A percentile compares a stretch with the other conserved stretches of the same genome.
These are phyloP conservation scores for Tarenaya hassleriana DNA, from an alignment of 345 rosid species.

Conservation along the genomic window DNA sequence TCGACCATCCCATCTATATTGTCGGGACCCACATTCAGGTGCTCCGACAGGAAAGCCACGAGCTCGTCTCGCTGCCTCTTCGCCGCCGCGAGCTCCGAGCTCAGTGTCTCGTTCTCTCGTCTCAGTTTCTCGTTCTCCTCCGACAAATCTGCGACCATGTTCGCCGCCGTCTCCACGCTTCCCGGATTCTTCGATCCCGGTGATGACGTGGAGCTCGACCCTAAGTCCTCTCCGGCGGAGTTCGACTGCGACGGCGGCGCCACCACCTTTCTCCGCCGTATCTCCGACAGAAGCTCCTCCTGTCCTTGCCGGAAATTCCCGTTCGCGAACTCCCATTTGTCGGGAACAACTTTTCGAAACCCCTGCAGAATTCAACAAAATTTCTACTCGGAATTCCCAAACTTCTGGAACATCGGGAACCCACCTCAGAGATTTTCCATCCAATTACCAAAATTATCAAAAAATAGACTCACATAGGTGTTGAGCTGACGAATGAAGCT, in stretches of 20 bases:
- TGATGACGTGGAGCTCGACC: constrained; percentile 75
- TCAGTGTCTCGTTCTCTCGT: constrained; percentile 56
- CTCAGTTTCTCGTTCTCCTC: constrained; percentile 85
- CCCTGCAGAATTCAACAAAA: constrained; percentile 34
- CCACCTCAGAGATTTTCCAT: too few relatives aligned
- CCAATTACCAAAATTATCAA: too few relatives aligned
- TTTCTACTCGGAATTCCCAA: constrained; percentile 9
- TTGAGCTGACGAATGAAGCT: constrained; percentile 88
- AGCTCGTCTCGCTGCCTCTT: constrained; percentile 76
- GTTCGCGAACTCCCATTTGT: constrained; percentile 85
- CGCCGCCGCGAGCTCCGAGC: constrained; percentile 71
- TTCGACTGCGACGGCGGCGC: constrained; percentile 44
- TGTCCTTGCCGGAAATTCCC: constrained; percentile 56
- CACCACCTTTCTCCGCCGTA: constrained; percentile 56
- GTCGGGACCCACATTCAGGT: constrained; percentile 60
- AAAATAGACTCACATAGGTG: too few relatives aligned
- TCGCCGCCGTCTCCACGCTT: too few relatives aligned
- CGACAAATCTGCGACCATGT: constrained; percentile 47
- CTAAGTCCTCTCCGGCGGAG: constrained; percentile 62
- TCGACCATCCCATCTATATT: too few relatives aligned
- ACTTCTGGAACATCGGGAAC: too few relatives aligned
- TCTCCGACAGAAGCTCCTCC: constrained; percentile 43
- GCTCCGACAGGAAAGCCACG: constrained; percentile 47
- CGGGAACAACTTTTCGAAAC: constrained; percentile 67
- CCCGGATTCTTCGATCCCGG: too few relatives aligned